Evolutionary conservation across 2,329 filamentous ascomycete genomes (phyloP), one percentile per base, ranked within the genome.

Genomic region (Aspergillus sp.): DNA sequence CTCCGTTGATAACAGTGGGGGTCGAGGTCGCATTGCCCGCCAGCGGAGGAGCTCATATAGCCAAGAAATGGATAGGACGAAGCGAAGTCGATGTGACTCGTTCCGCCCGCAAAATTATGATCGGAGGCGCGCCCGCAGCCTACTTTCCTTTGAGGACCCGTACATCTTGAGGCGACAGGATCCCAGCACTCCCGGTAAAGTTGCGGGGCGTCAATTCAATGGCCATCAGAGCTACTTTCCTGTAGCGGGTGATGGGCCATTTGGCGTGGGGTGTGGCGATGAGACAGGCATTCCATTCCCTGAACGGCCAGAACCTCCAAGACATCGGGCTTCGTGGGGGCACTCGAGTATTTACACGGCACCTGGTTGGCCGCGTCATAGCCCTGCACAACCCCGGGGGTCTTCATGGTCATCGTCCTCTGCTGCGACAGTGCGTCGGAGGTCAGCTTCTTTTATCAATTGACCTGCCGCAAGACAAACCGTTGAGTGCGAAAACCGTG

Each of bases 41-140:
- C 45, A 49, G 15, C 39, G 55, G 28, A 38, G 45, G 15, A 52
- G 54, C 27, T 61, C 57, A 1, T 51, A 53, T 25, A 51, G 49
- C 12, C 51, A 52, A 15, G 53, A 58, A 24, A 15, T 51, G 2
- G 51, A 56, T 32, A 43, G 29, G 31, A 45, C 32, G 4, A 42
- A 40, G 22, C 33, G 24, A 4, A 17, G 19, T 2, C 24, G 27
- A 7, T 29, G 35, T 8, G 35, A 37, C 13, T 37, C 37, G 3
- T 33, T 24, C 8, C 39, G 30, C 5, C 39, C 29, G 24, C 30
- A 33, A 11, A 35, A 29, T 17, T 29, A 35, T 5, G 36, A 37
- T 12, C 15, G 49, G 4, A 38, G 38, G 28, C 43, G 46, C 22
- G 39, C 47, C 8, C 42, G 34, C 12, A 51, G 47, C 15, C 37